Base-by-base conservation (phyloP, 2,329 filamentous ascomycete genomes). In the Phaeosphaeriaceae sp. region DNA sequence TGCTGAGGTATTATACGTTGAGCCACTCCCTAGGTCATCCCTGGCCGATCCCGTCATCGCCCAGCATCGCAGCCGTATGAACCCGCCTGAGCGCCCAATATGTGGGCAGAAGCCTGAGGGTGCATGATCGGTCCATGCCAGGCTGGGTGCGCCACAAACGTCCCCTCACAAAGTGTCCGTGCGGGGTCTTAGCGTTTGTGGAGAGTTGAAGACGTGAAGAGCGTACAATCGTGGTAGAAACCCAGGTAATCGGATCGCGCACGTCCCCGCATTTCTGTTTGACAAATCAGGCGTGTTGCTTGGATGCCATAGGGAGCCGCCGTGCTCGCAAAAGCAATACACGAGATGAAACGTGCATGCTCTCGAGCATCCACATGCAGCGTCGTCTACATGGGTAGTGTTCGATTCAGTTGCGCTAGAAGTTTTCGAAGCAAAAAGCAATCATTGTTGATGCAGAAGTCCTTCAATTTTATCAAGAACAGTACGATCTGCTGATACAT, bases 361-460 rank as follows among this genome's bases (percentile, higher is more conserved):
- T 40, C 21, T 46, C 25, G 44, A 46, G 22, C 7, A 11, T 36
- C 31, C 31, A 36, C 11, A 36, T 36, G 47, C 24, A 15, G 17
- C 31, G 36, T 36, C n/a, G 15, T 47, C 21, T 36, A 17, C 45
- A 25, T 47, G 22, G 20, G 22, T 24, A 13, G 45, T 25, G 7
- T 31, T n/a, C 41, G 54, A 42, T 45, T 57, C 61, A 63, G 44
- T 58, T 58, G 56, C 58, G 58, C 60, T 65, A 67, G 62, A 65
- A 65, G 48, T 61, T 63, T 56, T 61, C 51, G 62, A 67, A 67
- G 56, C 21, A 52, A 58, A 56, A 51, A 62, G 58, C 55, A 36
- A 63, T 61, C 25, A 22, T 40, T 46, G 19, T 13, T 36, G 31
- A 33, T 52, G 51, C 57, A 45, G 1, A 50, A 20, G 36, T 59